These are phyloP conservation scores for Cercospora berteroae DNA, from an alignment of 2,329 filamentous ascomycete genomes.

Conservation along the genomic window DNA sequence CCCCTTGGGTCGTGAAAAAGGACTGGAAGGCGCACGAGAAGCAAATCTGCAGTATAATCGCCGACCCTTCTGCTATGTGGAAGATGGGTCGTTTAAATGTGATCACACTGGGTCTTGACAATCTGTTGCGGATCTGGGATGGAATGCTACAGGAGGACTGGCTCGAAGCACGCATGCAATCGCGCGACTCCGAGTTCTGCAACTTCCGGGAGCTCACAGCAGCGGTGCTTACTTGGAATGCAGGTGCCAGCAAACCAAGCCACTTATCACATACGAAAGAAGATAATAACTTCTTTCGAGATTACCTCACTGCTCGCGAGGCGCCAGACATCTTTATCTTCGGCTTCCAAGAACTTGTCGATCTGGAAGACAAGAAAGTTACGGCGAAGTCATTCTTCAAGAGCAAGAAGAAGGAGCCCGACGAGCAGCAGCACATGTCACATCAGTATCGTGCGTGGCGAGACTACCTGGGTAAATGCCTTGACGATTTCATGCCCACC, in stretches of 20 bases:
- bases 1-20: conserved; percentile 88
- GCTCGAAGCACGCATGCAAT: conserved; percentile 88
- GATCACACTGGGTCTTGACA: conserved; percentile 82
- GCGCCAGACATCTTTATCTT: conserved; percentile 90
- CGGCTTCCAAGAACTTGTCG: conserved; percentile 97
- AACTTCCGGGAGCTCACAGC: conserved; percentile 78
- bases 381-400: conserved; percentile 92
- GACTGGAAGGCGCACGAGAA: conserved; percentile 89
- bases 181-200: conserved; percentile 78
- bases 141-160: conserved; percentile 90
- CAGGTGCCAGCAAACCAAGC: conserved; percentile 88
- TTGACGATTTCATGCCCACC: conserved; percentile 79
- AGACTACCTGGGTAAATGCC: conserved; percentile 76
- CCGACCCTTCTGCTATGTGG: conserved; percentile 81
- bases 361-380: conserved; percentile 93
- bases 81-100: conserved; percentile 81
- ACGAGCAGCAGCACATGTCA: conserved; percentile 86
- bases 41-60: conserved; percentile 72
- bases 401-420: conserved; percentile 76
- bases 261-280: conserved; percentile 68
- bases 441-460: conserved; percentile 97
- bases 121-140: conserved; percentile 82
- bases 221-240: conserved; percentile 92
- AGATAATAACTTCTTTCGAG: conserved; percentile 75
- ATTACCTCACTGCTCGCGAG: conserved; percentile 71